Percentiles rank a stretch among this genome's conserved stretches.
phyloP scores from a whole-genome alignment of 768 basidiomycete species.

The Coprinopsis sp. region DNA sequence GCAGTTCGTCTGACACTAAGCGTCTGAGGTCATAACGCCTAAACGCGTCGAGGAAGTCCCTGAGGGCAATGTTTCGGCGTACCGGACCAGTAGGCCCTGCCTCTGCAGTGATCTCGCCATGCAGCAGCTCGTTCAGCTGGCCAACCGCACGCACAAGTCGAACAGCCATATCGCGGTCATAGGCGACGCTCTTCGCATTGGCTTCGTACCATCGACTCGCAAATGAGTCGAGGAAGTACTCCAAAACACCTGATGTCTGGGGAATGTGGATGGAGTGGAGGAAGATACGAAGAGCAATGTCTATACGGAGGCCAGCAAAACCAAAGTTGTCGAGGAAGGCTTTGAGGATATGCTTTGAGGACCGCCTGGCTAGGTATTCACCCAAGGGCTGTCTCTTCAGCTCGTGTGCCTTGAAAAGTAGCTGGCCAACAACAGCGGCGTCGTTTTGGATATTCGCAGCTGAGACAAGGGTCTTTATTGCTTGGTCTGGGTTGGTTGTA shows the following conservation, averaged over 20 bases:
- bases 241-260: constrained; percentile 42
- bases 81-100: constrained; percentile 51
- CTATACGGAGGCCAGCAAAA: constrained; percentile 76
- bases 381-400: constrained; percentile 81
- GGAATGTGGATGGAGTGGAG: constrained; percentile 68
- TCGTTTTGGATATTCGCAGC: constrained; percentile 61
- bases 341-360: constrained; percentile 72
- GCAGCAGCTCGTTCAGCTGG: constrained; percentile 85
- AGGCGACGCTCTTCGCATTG: constrained; percentile 72
- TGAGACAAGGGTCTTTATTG: constrained; percentile 65
- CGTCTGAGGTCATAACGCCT: constrained; percentile 67
- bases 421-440: constrained; percentile 66
- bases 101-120: constrained; percentile 65
- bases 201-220: constrained; percentile 88
- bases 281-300: constrained; percentile 87
- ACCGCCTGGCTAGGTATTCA: constrained; percentile 71
- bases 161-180: constrained; percentile 75
- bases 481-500: constrained; percentile 71
- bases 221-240: constrained; percentile 78
- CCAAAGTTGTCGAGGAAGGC: constrained; percentile 87
- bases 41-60: constrained; percentile 84
- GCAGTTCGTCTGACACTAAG: constrained; percentile 67
- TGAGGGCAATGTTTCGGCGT: constrained; percentile 56
- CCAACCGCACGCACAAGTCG: constrained; percentile 77
- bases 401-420: constrained; percentile 78